Percentiles rank a stretch among this genome's conserved stretches.
Evolutionary conservation across 1,284 basidiomycete genomes (phyloP).

Genomic region (Boletellus deceptivus): DNA sequence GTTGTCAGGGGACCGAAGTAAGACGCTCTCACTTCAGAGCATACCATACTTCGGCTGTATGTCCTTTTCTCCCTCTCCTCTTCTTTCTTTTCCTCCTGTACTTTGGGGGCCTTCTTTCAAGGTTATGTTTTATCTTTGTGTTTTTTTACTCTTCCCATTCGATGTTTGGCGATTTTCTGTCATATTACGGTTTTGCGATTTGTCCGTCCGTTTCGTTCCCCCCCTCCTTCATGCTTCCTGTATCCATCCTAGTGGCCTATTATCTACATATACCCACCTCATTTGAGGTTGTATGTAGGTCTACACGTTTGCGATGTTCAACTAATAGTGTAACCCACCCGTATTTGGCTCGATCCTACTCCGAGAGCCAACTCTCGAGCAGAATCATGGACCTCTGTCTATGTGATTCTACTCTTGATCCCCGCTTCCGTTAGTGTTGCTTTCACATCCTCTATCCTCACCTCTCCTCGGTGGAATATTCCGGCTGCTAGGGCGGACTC

Average conservation of each 20-base stretch:
- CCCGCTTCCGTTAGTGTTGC: conserved; percentile 46
- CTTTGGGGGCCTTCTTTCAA: conserved; percentile 9
- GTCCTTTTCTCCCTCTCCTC: background rate
- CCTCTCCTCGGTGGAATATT: conserved; percentile 94
- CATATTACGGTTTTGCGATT: conserved; percentile 10
- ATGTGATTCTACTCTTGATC: conserved; percentile 48
- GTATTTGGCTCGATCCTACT: conserved; percentile 11
- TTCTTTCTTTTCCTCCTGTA: conserved; percentile 2
- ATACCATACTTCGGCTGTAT: conserved; percentile 9
- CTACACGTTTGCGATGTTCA: conserved; percentile 26
- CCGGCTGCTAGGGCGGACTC: conserved; percentile 97
- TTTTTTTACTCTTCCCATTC: background rate
- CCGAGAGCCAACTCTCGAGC: background rate
- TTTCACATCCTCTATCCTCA: conserved; percentile 75
- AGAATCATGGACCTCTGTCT: background rate
- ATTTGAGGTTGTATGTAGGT: conserved; percentile 35
- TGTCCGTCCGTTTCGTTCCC: background rate
- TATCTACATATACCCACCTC: conserved; percentile 34
- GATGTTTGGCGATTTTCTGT: conserved; percentile 1
- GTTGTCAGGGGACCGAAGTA: conserved; percentile 60
- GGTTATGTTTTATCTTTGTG: background rate
- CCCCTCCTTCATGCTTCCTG: conserved; percentile 29
- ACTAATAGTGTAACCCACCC: conserved; percentile 30
- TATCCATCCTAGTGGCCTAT: conserved; percentile 30
- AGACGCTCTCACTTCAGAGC: conserved; percentile 8